Evolutionary conservation across 768 basidiomycete species (phyloP).

Genomic region (Sutorius australiensis): DNA sequence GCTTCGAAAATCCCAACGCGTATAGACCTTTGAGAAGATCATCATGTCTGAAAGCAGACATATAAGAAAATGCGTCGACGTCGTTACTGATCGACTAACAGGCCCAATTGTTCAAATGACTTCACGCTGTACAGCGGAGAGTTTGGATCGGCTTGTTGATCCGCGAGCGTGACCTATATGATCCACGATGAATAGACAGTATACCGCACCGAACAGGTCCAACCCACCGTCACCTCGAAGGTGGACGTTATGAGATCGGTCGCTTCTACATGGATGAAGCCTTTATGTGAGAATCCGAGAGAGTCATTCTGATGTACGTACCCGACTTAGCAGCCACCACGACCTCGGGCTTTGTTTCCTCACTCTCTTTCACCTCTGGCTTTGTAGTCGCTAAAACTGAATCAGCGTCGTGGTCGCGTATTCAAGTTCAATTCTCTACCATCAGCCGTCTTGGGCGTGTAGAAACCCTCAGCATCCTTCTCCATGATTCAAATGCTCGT

Average conservation of each 20-base stretch:
- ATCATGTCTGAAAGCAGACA: conserved; percentile 49
- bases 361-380: conserved; percentile 29
- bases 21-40: conserved; percentile 93
- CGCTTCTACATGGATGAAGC: conserved; percentile 19
- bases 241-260: conserved; percentile 73
- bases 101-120: conserved; percentile 90
- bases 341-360: conserved; percentile 21
- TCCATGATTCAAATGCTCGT: conserved; percentile 40
- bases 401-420: conserved; percentile 7
- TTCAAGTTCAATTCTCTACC: conserved; percentile 31
- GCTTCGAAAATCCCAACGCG: conserved; percentile 94
- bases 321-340: conserved; percentile 17
- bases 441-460: conserved; percentile 45
- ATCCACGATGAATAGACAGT: conserved; percentile 6
- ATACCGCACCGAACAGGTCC: not conserved
- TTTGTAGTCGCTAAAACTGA: conserved; percentile 7
- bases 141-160: conserved; percentile 92
- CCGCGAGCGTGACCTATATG: conserved; percentile 89
- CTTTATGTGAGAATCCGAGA: not conserved
- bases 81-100: conserved; percentile 52
- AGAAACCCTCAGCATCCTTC: conserved; percentile 81
- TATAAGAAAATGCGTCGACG: conserved; percentile 3
- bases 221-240: conserved; percentile 75
- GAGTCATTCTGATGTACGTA: conserved; percentile 11
- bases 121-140: conserved; percentile 95